A percentile compares a stretch with the other conserved stretches of the same genome.
phyloP scores from a whole-genome alignment of 2,329 filamentous ascomycete genomes.

The Pseudopyrenochaeta lycopersici region DNA sequence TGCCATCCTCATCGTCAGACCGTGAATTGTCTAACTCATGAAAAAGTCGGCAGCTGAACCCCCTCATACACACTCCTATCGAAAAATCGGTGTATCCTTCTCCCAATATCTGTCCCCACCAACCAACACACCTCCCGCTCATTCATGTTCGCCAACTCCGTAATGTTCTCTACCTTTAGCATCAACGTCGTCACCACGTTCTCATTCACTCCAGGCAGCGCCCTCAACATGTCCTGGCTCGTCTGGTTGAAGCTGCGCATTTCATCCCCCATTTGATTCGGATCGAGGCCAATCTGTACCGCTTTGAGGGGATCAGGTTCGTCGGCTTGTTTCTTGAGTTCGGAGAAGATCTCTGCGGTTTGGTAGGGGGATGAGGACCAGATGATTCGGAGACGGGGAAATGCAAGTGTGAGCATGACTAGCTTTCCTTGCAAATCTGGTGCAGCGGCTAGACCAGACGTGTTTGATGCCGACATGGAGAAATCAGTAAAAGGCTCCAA shows the following conservation, averaged over 20 bases:
- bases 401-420: conserved; percentile 90
- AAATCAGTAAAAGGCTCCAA: conserved; percentile 69
- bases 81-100: conserved; percentile 84
- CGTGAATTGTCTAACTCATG: not conserved
- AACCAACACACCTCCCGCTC: conserved; percentile 74
- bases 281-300: conserved; percentile 80
- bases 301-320: conserved; percentile 92
- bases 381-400: conserved; percentile 87
- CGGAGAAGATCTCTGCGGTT: conserved; percentile 95
- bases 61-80: conserved; percentile 64
- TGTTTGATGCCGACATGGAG: conserved; percentile 52
- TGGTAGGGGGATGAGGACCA: conserved; percentile 95
- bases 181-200: conserved; percentile 79
- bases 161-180: conserved; percentile 76
- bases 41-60: conserved; percentile 32
- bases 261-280: conserved; percentile 61
- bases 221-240: conserved; percentile 88
- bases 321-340: conserved; percentile 85
- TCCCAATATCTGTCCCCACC: conserved; percentile 79
- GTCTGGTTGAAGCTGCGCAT: conserved; percentile 80
- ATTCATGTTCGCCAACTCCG: conserved; percentile 87
- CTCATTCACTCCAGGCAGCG: conserved; percentile 79
- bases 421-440: conserved; percentile 91
- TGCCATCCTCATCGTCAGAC: not conserved
- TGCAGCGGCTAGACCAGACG: conserved; percentile 63